Evolutionary conservation across 441 rosid genomes (phyloP), one percentile per base, ranked within the genome.

Genomic region (Erodium trifolium): DNA sequence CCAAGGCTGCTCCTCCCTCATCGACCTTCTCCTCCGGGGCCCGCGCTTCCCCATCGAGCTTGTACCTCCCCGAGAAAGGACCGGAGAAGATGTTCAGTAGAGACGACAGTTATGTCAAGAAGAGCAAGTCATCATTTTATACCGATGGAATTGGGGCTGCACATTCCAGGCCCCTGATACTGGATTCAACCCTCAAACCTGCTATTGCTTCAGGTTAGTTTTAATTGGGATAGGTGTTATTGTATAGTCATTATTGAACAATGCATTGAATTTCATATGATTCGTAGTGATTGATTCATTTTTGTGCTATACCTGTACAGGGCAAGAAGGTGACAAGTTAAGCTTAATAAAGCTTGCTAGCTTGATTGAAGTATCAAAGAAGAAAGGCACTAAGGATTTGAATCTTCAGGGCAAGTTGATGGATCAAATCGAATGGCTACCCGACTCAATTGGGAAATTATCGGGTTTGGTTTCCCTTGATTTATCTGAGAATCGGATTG

Each of bases 391-490:
- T 1, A 80, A 78, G 60, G 98, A 90, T 75, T 88, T 94, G 72
- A 84, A 87, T 76, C 89, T 94, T 64, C 96, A 84, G 70, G 83
- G 81, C 83, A 92, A 82, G 81, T 76, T 94, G 81, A 87, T 81
- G 85, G 97, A 94, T 75, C 88, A 90, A 69, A 76, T 92, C 9
- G 98, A 87, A 11, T 92, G 99, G 99, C 86, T 94, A 29, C 99
- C 99, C 0, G 99, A 90, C 63, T 90, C 98, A 3, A 73, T 88
- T 14, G 97, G 97, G 57, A 94, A 90, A 82, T 73, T 94, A 55
- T 86, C 90, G 3, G 75, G 81, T 75, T 84, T 94, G 75, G 74
- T 82, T 68, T 77, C 84, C 51, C 74, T 94, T 23, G 93, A 94
- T 80, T 78, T 94, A 65, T 92, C 98, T n/a, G 94, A 94, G 74